Conservation (phyloP, 495 filamentous ascomycete species). For the Articulospora tetracladia region DNA sequence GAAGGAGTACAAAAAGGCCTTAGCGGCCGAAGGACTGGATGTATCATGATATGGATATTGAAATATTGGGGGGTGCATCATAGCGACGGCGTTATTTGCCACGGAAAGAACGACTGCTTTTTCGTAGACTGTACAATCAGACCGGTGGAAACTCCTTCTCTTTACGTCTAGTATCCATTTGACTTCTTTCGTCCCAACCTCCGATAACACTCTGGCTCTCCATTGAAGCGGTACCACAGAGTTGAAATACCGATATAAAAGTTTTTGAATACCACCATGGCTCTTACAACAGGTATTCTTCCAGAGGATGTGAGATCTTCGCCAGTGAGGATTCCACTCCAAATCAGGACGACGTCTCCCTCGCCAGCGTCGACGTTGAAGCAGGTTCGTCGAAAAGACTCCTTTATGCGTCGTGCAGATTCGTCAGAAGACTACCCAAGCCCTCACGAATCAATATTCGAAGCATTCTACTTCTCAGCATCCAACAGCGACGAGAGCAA, state of each 20-base stretch:
- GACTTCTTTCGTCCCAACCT: neutral
- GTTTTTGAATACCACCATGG: neutral
- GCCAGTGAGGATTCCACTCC: constrained; percentile 9
- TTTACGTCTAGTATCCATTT: neutral
- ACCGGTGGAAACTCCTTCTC: neutral
- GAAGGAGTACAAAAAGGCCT: constrained; percentile 58
- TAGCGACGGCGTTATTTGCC: constrained; percentile 22
- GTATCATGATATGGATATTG: constrained; percentile 24
- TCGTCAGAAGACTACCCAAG: constrained; percentile 34
- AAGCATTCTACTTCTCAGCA: constrained; percentile 30
- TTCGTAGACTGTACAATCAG: constrained; percentile 1
- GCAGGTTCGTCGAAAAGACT: constrained; percentile 23
- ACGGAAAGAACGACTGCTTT: constrained; percentile 15
- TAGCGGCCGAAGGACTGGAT: constrained; percentile 38
- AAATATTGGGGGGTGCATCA: constrained; percentile 3
- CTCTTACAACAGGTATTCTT: neutral
- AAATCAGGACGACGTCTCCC: constrained; percentile 23
- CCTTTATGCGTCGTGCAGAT: constrained; percentile 23
- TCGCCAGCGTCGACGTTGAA: constrained; percentile 17
- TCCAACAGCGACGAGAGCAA: constrained; percentile 23
- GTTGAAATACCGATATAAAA: neutral
- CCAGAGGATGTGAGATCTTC: neutral
- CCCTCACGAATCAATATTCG: constrained; percentile 33
- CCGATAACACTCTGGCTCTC: no score
- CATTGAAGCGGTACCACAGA: neutral